These are phyloP conservation scores for Podila verticillata DNA, from an alignment of 192 early-diverging fungal species.

Conservation along the genomic window DNA sequence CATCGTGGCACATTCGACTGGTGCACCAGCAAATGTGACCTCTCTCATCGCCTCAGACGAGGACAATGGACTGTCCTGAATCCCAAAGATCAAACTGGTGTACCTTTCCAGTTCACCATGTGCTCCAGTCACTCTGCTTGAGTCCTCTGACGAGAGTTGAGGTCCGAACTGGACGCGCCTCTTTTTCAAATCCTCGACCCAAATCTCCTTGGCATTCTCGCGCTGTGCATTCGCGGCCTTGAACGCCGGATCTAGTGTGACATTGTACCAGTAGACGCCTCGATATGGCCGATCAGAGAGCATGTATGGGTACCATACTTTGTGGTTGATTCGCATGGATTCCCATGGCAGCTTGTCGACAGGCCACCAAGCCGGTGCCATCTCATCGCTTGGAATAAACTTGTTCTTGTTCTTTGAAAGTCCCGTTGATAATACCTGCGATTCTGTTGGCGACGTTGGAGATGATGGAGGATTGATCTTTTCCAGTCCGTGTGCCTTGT, in stretches of 20 bases:
- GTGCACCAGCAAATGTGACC: too few species aligned
- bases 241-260: background rate
- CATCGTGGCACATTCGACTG: too few species aligned
- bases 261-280: conserved; percentile 34
- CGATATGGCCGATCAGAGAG: conserved; percentile 26
- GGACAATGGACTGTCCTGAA: too few species aligned
- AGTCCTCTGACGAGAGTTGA: too few species aligned
- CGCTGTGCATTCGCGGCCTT: conserved; percentile 22
- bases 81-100: too few species aligned
- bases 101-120: too few species aligned
- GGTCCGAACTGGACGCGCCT: conserved; percentile 33
- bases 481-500: conserved; percentile 24
- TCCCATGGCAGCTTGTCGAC: conserved; percentile 26
- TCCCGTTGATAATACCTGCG: background rate
- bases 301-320: conserved; percentile 42
- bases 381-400: conserved; percentile 33
- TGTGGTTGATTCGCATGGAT: conserved; percentile 30
- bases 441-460: background rate
- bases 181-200: conserved; percentile 27
- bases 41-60: too few species aligned
- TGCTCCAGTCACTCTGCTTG: too few species aligned
- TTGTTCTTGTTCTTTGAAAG: background rate
- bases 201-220: conserved; percentile 34
- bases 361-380: conserved; percentile 43
- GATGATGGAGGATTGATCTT: background rate